A percentile compares a stretch with the other conserved stretches of the same genome.
Evolutionary conservation across 192 early-diverging fungal species (phyloP).

Genomic region (Irineochytrium annulatum): DNA sequence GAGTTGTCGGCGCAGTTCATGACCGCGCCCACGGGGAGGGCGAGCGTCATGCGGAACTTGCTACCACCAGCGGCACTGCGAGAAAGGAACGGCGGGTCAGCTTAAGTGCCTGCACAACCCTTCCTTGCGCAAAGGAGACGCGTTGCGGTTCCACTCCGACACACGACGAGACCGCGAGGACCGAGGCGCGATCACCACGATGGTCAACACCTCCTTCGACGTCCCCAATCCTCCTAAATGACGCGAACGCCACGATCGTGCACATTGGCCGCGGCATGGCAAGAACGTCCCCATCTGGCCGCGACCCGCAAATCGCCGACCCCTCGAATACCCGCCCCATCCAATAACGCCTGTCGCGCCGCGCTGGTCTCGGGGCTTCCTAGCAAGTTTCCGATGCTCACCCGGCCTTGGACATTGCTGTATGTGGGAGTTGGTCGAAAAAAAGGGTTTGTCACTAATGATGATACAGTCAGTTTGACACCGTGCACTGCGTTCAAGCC

Average conservation of each 20-base stretch:
- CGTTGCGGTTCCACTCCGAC: background rate
- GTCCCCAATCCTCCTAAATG: background rate
- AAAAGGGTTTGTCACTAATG: no score
- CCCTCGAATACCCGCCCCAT: background rate
- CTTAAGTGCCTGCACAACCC: background rate
- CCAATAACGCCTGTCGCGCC: background rate
- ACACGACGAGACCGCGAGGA: background rate
- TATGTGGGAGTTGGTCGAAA: background rate
- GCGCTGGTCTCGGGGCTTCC: background rate
- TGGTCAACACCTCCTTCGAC: background rate
- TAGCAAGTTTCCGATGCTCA: slow-evolving; percentile 6
- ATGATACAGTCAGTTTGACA: no score
- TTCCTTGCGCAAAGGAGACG: background rate
- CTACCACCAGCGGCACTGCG: slow-evolving; percentile 62
- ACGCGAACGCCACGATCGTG: background rate
- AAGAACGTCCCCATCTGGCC: background rate
- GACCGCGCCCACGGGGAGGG: slow-evolving; percentile 91
- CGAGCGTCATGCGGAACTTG: slow-evolving; percentile 99
- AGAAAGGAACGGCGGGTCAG: background rate
- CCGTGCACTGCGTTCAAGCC: no score
- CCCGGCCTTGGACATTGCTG: slow-evolving; percentile 14
- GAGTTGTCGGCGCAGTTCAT: slow-evolving; percentile 99
- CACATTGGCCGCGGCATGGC: background rate
- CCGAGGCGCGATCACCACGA: background rate
- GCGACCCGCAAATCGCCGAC: background rate